Conservation (phyloP, 2,329 filamentous ascomycete species). For the Pestalotiopsis sp. region DNA sequence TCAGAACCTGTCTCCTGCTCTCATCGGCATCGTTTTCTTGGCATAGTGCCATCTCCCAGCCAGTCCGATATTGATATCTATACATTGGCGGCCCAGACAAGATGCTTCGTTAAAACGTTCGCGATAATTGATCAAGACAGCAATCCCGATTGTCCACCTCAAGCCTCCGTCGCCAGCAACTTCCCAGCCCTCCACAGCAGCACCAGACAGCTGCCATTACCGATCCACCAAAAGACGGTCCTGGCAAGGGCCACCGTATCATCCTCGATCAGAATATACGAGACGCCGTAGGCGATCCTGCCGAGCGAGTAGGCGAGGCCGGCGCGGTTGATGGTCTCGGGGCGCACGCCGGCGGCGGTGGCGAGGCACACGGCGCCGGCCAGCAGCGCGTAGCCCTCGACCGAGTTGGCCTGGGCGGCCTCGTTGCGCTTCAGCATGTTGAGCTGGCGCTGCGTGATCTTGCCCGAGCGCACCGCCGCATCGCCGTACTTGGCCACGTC, state of each 20-base stretch:
- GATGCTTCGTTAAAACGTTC: too few species aligned
- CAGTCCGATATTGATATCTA: too few species aligned
- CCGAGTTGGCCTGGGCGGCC: conserved; percentile 47
- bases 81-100: too few species aligned
- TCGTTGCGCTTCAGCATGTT: conserved; percentile 46
- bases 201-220: conserved; percentile 42
- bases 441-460: conserved; percentile 43
- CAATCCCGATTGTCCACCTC: background rate
- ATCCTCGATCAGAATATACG: conserved; percentile 42
- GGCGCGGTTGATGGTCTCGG: conserved; percentile 37
- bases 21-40: too few species aligned
- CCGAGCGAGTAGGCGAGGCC: conserved; percentile 42
- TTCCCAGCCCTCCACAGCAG: conserved; percentile 19
- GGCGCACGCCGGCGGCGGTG: conserved; percentile 39
- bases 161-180: conserved; percentile 13
- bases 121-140: too few species aligned
- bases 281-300: conserved; percentile 40
- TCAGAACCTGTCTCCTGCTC: too few species aligned
- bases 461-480: conserved; percentile 42
- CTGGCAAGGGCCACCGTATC: conserved; percentile 36
- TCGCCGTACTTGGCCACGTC: conserved; percentile 49
- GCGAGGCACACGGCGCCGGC: conserved; percentile 39
- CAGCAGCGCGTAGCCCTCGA: conserved; percentile 44
- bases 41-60: too few species aligned
- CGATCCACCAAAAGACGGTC: conserved; percentile 43